Conservation (phyloP, 345 rosid genomes). For the Leavenworthia alabamica region DNA sequence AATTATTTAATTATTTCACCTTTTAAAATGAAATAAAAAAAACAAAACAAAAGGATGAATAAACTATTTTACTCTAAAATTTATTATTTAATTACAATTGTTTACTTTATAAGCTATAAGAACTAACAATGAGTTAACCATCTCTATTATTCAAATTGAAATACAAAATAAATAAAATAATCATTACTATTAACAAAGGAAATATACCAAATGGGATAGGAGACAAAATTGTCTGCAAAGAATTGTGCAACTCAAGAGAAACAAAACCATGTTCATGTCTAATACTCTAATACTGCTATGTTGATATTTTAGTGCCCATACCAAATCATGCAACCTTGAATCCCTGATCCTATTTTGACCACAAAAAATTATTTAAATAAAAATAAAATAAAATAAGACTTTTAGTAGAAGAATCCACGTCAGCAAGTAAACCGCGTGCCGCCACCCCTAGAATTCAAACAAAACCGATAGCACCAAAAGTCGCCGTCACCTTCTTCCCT, state of each 20-base stretch:
- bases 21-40: too few relatives aligned
- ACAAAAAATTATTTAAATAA: neutral
- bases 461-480: conserved; percentile 11
- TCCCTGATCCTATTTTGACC: neutral
- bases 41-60: too few relatives aligned
- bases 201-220: neutral
- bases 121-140: neutral
- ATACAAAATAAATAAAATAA: too few relatives aligned
- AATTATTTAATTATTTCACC: neutral
- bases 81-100: neutral
- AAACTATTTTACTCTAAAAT: neutral
- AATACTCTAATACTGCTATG: neutral
- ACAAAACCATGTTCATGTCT: conserved; percentile 25
- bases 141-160: neutral
- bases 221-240: conserved; percentile 21
- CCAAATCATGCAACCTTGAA: conserved; percentile 16
- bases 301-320: neutral
- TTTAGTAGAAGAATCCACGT: conserved; percentile 19
- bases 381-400: neutral
- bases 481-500: conserved; percentile 18
- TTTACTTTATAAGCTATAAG: neutral
- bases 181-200: too few relatives aligned
- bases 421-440: conserved; percentile 34
- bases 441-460: conserved; percentile 26
- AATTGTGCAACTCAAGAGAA: conserved; percentile 24